A percentile compares a stretch with the other conserved stretches of the same genome.
Conservation (phyloP, 192 early-diverging fungal species). For the Coemansia sp. region DNA sequence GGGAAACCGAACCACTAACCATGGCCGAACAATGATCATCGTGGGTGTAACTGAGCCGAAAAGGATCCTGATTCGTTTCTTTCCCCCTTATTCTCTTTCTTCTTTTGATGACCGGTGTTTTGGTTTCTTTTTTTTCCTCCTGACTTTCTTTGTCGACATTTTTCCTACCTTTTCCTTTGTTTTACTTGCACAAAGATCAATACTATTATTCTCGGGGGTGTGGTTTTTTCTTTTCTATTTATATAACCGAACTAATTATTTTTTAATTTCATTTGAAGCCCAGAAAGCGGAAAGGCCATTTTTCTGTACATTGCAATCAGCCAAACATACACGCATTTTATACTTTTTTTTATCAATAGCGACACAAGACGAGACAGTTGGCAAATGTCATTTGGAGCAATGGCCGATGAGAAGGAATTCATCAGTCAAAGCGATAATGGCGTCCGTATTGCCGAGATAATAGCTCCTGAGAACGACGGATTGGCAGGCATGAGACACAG, state of each 20-base stretch:
- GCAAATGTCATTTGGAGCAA: neutral
- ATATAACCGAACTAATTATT: too few relatives aligned
- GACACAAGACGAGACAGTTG: neutral
- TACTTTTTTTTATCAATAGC: neutral
- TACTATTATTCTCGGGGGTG: neutral
- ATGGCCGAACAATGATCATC: neutral
- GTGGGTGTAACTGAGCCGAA: neutral
- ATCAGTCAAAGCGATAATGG: slow-evolving; percentile 1
- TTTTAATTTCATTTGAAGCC: too few relatives aligned
- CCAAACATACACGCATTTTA: neutral
- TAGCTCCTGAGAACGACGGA: neutral
- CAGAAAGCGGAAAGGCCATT: too few relatives aligned
- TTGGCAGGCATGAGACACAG: neutral
- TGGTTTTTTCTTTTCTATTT: too few relatives aligned
- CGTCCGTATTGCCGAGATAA: neutral
- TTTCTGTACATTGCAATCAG: too few relatives aligned
- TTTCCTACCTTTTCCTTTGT: neutral
- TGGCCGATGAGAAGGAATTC: slow-evolving; percentile 5
- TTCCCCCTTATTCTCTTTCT: neutral
- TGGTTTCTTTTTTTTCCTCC: neutral
- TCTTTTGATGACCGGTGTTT: neutral
- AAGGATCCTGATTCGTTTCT: neutral
- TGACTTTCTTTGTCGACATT: neutral
- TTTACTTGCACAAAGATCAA: neutral
- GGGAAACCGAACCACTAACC: neutral